Evolutionary conservation across 1,284 basidiomycete species (phyloP), one percentile per base, ranked within the genome.

Genomic region (Phlebopus sp.): DNA sequence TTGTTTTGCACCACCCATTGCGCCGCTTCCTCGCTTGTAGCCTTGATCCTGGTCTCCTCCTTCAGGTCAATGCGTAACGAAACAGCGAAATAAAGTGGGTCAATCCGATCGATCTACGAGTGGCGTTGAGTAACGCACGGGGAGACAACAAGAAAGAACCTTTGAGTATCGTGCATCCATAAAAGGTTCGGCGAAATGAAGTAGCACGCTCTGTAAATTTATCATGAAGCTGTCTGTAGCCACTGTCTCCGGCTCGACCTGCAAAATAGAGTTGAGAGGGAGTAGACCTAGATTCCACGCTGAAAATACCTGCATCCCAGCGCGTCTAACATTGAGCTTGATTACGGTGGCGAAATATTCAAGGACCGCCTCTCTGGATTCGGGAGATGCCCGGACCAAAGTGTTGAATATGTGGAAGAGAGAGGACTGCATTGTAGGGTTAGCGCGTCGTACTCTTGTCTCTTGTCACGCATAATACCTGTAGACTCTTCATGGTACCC

Each of bases 111-210:
- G 59, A 97, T 86, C 90, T 95, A 51, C 23, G 4, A 8, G 2
- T 25, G 8, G 36, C 30, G 15, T 68, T 29, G 8, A 29, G 27
- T 47, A 64, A 41, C 21, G 14, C 21, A 46, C 18, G n/a, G 14
- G 18, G 40, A 11, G 25, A 21, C 25, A 37, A 38, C 34, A 21
- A 49, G 31, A 5, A 10, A 15, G 23, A 17, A 87, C 92, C 79
- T 98, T 99, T 44, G 86, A 84, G 60, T 87, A 96, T 47, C 79
- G 82, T 0, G 90, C 84, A 66, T 99, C 96, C 79, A 98, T 93
- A 64, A 99, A 97, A 0, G 97, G 97, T 56, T 94, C 92, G n/a
- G 93, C 89, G 57, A 99, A 91, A 17, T 86, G 81, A 36, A 95
- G 74, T 19, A 98, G 69, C 15, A 97, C 73, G 32, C 81, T 79